These are phyloP conservation scores for Zygosaccharomyces sapae DNA, from an alignment of 1,139 yeast genomes.

Conservation along the genomic window DNA sequence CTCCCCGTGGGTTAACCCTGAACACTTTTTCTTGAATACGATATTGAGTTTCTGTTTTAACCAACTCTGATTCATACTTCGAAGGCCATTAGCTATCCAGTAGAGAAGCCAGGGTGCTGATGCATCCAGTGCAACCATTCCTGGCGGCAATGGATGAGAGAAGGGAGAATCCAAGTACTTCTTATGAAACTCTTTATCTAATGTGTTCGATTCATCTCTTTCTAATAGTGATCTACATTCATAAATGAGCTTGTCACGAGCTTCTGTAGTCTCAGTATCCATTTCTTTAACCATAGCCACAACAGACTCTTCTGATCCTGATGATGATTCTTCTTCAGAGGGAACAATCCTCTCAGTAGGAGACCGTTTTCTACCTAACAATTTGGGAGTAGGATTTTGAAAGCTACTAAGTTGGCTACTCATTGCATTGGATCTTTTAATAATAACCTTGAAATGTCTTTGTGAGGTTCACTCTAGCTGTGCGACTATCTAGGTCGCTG, in stretches of 20 bases:
- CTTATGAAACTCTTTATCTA: constrained; percentile 39
- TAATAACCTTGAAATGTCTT: background rate
- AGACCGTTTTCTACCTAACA: constrained; percentile 34
- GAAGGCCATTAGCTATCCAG: constrained; percentile 68
- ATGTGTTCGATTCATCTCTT: constrained; percentile 30
- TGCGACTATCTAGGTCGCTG: background rate
- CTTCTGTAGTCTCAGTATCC: constrained; percentile 40
- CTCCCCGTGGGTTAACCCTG: constrained; percentile 45
- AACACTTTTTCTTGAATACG: constrained; percentile 25
- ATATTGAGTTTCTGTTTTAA: constrained; percentile 24
- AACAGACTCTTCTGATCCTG: constrained; percentile 15
- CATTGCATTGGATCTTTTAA: constrained; percentile 3
- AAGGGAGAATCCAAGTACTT: constrained; percentile 43
- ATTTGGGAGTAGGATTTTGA: constrained; percentile 17
- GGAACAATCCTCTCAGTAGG: constrained; percentile 21
- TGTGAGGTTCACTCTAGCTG: constrained; percentile 11
- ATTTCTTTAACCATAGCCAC: constrained; percentile 27
- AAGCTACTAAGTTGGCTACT: constrained; percentile 7
- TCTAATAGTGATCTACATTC: constrained; percentile 37
- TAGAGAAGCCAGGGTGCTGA: constrained; percentile 88
- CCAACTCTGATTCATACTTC: constrained; percentile 39
- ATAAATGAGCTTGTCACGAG: constrained; percentile 44
- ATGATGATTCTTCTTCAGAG: constrained; percentile 12
- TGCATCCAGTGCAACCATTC: constrained; percentile 60
- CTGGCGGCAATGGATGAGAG: constrained; percentile 38